Conservation (phyloP, 1,284 basidiomycete species). For the Trametes sp. region DNA sequence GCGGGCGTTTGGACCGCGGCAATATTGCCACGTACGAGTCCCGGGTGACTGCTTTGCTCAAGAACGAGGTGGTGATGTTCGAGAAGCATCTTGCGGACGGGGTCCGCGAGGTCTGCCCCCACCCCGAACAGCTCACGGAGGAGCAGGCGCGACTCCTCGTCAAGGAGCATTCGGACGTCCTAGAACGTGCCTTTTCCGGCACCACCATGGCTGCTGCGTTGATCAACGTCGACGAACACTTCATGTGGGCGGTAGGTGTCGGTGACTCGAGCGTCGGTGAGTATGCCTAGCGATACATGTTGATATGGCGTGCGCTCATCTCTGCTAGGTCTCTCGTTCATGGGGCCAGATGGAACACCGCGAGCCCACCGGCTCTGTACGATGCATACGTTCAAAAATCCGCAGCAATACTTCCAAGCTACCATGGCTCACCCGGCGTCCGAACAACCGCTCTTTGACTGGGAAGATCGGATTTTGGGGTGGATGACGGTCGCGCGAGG, state of each 20-base stretch:
- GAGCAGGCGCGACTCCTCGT: not conserved
- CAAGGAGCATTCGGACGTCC: not conserved
- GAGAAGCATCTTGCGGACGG: not conserved
- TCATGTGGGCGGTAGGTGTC: constrained; percentile 11
- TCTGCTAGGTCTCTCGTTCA: not conserved
- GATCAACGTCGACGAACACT: constrained; percentile 5
- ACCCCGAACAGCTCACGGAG: not conserved
- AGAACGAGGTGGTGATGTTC: not conserved
- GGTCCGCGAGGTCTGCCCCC: not conserved
- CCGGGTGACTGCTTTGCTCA: not conserved
- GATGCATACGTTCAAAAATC: constrained; percentile 9
- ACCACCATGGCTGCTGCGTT: constrained; percentile 9
- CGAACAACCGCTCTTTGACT: constrained; percentile 3
- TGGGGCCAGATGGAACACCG: not conserved
- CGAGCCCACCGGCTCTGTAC: not conserved
- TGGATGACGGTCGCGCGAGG: constrained; percentile 4
- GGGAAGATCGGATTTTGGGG: constrained; percentile 1
- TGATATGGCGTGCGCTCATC: not conserved
- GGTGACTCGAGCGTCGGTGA: constrained; percentile 12
- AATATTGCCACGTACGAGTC: not conserved
- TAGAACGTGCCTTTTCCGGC: constrained; percentile 6
- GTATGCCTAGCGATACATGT: not conserved
- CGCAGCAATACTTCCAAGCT: not conserved
- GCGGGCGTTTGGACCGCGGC: not conserved
- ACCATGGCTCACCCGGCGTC: not conserved